Evolutionary conservation across 352 stramenopile genomes (phyloP), one percentile per base, ranked within the genome.

Genomic region (Achlya hypogyna): DNA sequence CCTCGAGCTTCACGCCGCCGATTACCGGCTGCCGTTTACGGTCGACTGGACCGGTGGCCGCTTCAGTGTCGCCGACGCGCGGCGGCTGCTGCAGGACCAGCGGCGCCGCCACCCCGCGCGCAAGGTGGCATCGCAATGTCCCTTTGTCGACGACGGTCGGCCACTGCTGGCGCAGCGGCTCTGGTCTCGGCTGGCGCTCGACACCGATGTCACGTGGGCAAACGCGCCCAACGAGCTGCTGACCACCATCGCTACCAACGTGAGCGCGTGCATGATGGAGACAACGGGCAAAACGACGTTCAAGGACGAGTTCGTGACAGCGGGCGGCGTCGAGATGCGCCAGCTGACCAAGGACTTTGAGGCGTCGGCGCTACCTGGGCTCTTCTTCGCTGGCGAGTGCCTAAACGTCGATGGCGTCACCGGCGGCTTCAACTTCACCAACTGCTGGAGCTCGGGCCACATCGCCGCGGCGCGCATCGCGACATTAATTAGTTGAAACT

Each of bases 261-360:
- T 67, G 27, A n/a, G 18, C 4, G 54, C 49, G 34, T 65, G 51
- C 22, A 47, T 22, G 2, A 47, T 71, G 10, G 23, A 16, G n/a
- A 69, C 63, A 25, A 74, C 64, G 12, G 72, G 72, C 27, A 81
- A 81, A 64, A 73, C 76, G 9, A 78, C 76, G 28, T 90, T 89
- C 69, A 95, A 94, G 62, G 87, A 95, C 38, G 87, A 96, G 72
- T 96, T 96, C 75, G 86, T 95, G 0, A 96, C 86, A 23, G 82
- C 78, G 14, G 87, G 87, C 51, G 87, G 87, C 32, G 78, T 96
- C 18, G 25, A 56, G n/a, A 69, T 94, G 5, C 79, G 84, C 47
- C 74, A 90, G 65, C 71, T 96, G 54, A 69, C 88, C 58, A 88
- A 84, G 73, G 62, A 82, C 73, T n/a, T 93, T 76, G 76, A 89